These are phyloP conservation scores for Alternaria brassicicola DNA, from an alignment of 2,329 filamentous ascomycete species.

Conservation along the genomic window DNA sequence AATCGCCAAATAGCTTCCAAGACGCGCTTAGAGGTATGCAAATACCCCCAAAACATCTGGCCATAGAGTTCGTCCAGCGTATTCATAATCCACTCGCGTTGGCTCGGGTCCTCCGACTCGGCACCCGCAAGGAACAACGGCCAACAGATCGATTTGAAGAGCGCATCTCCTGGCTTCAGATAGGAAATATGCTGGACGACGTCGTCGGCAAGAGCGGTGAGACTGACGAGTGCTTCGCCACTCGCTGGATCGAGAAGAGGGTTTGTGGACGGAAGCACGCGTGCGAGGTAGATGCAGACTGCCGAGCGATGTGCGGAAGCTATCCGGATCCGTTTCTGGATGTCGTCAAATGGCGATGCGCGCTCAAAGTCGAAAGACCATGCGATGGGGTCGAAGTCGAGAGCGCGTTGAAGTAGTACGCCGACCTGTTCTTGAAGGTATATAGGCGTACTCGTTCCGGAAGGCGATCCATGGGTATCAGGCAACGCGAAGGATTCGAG, in stretches of 20 bases:
- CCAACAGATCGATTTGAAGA: slow-evolving; percentile 67
- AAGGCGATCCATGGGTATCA: slow-evolving; percentile 24
- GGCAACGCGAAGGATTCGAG: slow-evolving; percentile 44
- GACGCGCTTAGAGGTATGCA: slow-evolving; percentile 44
- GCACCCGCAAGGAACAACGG: slow-evolving; percentile 64
- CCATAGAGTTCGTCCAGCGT: slow-evolving; percentile 47
- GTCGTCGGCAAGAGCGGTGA: slow-evolving; percentile 54
- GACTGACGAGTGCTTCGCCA: slow-evolving; percentile 45
- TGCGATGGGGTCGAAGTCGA: slow-evolving; percentile 39
- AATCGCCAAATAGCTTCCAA: slow-evolving; percentile 45
- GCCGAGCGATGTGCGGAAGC: slow-evolving; percentile 48
- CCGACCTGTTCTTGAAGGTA: slow-evolving; percentile 36
- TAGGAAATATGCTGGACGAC: slow-evolving; percentile 59
- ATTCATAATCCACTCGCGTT: slow-evolving; percentile 60
- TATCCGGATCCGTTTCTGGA: slow-evolving; percentile 44
- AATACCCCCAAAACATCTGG: slow-evolving; percentile 48
- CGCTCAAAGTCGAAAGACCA: slow-evolving; percentile 44
- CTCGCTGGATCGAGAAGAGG: slow-evolving; percentile 49
- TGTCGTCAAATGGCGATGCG: slow-evolving; percentile 42
- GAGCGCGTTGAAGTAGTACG: slow-evolving; percentile 31
- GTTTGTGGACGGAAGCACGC: slow-evolving; percentile 39
- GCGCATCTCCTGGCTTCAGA: slow-evolving; percentile 56
- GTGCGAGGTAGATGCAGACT: slow-evolving; percentile 50
- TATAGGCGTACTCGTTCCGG: slow-evolving; percentile 12
- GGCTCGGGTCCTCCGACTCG: slow-evolving; percentile 56